Evolutionary conservation across 2,329 filamentous ascomycete genomes (phyloP).

Genomic region (Furcasterigmium sp.): DNA sequence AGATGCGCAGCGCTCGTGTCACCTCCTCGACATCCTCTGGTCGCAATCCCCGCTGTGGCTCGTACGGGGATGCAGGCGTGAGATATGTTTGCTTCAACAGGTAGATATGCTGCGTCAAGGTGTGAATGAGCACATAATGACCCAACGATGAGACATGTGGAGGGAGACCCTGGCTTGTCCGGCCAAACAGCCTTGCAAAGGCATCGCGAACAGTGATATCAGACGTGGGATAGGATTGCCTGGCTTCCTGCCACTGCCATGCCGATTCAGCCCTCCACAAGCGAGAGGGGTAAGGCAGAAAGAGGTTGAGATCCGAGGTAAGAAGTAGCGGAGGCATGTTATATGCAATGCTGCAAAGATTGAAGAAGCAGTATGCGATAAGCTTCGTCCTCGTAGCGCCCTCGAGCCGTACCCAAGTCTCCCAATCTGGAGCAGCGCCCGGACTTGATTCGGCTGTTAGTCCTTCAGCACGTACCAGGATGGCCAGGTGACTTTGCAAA

Average conservation of each 20-base stretch:
- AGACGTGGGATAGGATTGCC: slow-evolving; percentile 42
- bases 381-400: slow-evolving; percentile 53
- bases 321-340: slow-evolving; percentile 53
- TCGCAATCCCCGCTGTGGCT: slow-evolving; percentile 43
- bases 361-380: slow-evolving; percentile 58
- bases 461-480: slow-evolving; percentile 54
- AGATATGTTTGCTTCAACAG: slow-evolving; percentile 58
- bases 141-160: slow-evolving; percentile 54
- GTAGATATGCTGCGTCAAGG: slow-evolving; percentile 67
- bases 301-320: slow-evolving; percentile 54
- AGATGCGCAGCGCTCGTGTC: slow-evolving; percentile 48
- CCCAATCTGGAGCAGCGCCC: slow-evolving; percentile 45
- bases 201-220: slow-evolving; percentile 53
- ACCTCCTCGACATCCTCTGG: slow-evolving; percentile 53
- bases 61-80: slow-evolving; percentile 35
- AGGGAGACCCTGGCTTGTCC: slow-evolving; percentile 41
- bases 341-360: slow-evolving; percentile 57
- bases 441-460: slow-evolving; percentile 43
- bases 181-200: slow-evolving; percentile 48
- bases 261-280: slow-evolving; percentile 53
- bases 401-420: slow-evolving; percentile 54
- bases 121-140: slow-evolving; percentile 68
- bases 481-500: slow-evolving; percentile 52
- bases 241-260: slow-evolving; percentile 56
- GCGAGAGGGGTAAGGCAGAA: slow-evolving; percentile 47